These are phyloP conservation scores for Acephala macrosclerotiorum DNA, from an alignment of 2,329 filamentous ascomycete species.

Conservation along the genomic window DNA sequence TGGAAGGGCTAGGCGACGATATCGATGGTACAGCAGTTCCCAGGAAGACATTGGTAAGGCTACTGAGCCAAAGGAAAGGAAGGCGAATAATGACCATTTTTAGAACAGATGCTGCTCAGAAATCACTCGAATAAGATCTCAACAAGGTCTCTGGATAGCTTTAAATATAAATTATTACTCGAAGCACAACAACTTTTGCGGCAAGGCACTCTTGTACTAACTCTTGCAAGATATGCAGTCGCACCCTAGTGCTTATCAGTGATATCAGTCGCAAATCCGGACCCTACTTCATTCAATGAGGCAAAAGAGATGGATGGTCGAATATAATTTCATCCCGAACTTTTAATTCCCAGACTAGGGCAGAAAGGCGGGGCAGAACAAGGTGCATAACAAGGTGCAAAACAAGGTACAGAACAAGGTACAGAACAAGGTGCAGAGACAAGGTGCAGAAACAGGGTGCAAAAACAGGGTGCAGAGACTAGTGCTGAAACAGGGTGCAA, in stretches of 20 bases:
- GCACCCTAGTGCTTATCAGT: constrained; percentile 6
- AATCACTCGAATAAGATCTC: constrained; percentile 12
- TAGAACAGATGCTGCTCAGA: constrained; percentile 10
- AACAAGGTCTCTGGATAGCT: constrained; percentile 12
- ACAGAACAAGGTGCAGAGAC: constrained; percentile 13
- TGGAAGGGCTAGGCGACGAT: constrained; percentile 2
- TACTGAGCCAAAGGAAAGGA: constrained; percentile 12
- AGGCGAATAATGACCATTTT: constrained; percentile 17
- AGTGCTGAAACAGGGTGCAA: no score
- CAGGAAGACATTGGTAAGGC: constrained; percentile 15
- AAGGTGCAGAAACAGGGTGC: constrained; percentile 9
- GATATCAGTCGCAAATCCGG: constrained; percentile 13
- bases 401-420: background rate
- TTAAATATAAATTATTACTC: constrained; percentile 18
- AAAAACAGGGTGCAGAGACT: no score
- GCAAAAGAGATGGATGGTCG: constrained; percentile 11
- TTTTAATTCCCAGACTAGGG: constrained; percentile 8
- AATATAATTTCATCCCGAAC: constrained; percentile 12
- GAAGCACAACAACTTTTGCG: constrained; percentile 1
- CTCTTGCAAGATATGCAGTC: constrained; percentile 13
- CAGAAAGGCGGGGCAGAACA: constrained; percentile 11
- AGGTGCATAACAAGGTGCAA: no score
- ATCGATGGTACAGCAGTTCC: constrained; percentile 7
- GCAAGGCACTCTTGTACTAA: constrained; percentile 9
- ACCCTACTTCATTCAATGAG: constrained; percentile 1